Evolutionary conservation across 2,329 filamentous ascomycete species (phyloP).

Genomic region (Didymosphaeria variabile): DNA sequence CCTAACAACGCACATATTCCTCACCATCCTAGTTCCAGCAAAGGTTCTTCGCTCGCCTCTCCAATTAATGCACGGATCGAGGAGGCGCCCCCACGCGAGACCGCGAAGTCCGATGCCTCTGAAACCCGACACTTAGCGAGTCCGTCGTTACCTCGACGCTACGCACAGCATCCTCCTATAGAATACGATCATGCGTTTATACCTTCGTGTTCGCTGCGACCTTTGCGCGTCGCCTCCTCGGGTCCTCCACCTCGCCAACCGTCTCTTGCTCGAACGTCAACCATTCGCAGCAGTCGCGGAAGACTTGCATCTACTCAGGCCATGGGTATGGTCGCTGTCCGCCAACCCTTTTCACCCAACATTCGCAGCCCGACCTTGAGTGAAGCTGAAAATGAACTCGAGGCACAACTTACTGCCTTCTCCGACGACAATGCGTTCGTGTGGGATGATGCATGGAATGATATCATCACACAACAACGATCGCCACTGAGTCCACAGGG

Average conservation of each 20-base stretch:
- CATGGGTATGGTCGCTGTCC: constrained; percentile 37
- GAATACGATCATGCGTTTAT: constrained; percentile 34
- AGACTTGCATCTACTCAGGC: constrained; percentile 26
- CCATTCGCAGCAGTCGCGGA: constrained; percentile 25
- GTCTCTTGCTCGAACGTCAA: constrained; percentile 32
- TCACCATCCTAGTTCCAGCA: constrained; percentile 25
- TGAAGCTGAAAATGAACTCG: constrained; percentile 54
- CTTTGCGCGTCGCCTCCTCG: constrained; percentile 23
- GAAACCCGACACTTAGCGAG: constrained; percentile 27
- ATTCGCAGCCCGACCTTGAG: constrained; percentile 56
- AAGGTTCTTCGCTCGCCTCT: constrained; percentile 30
- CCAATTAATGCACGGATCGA: constrained; percentile 38
- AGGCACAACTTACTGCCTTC: constrained; percentile 45
- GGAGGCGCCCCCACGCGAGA: constrained; percentile 24
- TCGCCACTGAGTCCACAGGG: constrained; percentile 18
- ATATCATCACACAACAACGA: constrained; percentile 22
- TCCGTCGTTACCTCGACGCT: constrained; percentile 31
- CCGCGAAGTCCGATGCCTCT: constrained; percentile 24
- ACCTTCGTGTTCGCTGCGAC: constrained; percentile 35
- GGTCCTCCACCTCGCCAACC: constrained; percentile 24
- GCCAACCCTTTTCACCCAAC: constrained; percentile 13
- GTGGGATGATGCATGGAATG: constrained; percentile 33
- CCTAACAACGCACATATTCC: constrained; percentile 20
- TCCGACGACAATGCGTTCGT: constrained; percentile 35
- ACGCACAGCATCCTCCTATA: constrained; percentile 34